Base-by-base conservation (phyloP, 805 yeast genomes). In the Barnettozyma wickerhamii region DNA sequence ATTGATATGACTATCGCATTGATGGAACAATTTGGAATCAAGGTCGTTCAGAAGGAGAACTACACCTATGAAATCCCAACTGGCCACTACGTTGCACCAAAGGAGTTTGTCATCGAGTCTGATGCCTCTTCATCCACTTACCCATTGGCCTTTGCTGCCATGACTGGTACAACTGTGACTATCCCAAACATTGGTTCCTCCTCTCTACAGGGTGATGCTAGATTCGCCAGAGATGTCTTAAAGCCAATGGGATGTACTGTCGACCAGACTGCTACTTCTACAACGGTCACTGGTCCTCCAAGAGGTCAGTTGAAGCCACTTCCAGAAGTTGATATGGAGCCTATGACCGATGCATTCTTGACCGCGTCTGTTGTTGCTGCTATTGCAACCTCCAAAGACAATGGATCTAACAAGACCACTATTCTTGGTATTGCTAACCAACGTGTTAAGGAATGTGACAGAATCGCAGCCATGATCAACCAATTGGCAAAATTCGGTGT, bases 61-160 rank as follows among this genome's bases (percentile, higher is more conserved):
- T 77, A 86, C 69, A 88, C 97, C 35, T 93, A 93, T 63, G 84
- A 81, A 58, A 88, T 93, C 62, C 98, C 98, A 38, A 75, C 75
- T 52, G 96, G 90, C 5, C 68, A 69, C 15, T 93, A 93, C 62
- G 63, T 62, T 27, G 87, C 91, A 48, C 99, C 99, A 21, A 49
- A 71, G 1, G 90, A 82, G 51, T 93, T 93, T 56, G 87, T 85
- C 23, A 79, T 93, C 50, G 99, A 93, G 65, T 85, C 96, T 13
- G 99, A 93, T 64, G 99, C 99, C 17, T 87, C 96, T 13, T 86
- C 96, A 7, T 98, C 99, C 1, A 93, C 99, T 10, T 93, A 93
- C 55, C 99, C 99, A 31, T 73, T 93, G 50, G 99, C 99, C 0
- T 87, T 85, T 67, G 98, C 99, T 42, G 99, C 99, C 10, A 69